Evolutionary conservation across 371 early-diverging fungal genomes (phyloP).

Genomic region (Syncephalis plumigaleata): DNA sequence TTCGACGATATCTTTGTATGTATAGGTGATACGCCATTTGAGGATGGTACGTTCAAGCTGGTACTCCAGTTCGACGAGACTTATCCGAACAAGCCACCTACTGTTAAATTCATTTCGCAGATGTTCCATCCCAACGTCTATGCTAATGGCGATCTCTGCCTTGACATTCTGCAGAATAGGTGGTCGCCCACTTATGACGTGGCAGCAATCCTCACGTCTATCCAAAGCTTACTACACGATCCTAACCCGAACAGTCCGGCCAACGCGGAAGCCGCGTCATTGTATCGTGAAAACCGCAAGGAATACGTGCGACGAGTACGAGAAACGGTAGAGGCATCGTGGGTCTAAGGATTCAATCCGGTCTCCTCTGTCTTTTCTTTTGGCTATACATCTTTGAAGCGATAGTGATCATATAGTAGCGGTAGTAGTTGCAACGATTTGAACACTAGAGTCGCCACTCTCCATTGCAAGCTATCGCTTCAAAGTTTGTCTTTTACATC

Average conservation of each 20-base stretch:
- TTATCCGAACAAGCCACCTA: conserved; percentile 98
- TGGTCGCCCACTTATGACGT: conserved; percentile 98
- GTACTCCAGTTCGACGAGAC: conserved; percentile 91
- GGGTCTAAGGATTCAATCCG: conserved; percentile 25
- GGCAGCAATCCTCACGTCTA: conserved; percentile 87
- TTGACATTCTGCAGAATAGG: conserved; percentile 97
- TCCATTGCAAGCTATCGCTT: no score
- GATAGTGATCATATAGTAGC: no score
- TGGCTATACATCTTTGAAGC: no score
- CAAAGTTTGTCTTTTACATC: no score
- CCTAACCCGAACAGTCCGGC: conserved; percentile 98
- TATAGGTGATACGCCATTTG: conserved; percentile 92
- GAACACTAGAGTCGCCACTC: no score
- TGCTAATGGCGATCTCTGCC: conserved; percentile 95
- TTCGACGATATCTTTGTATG: no score
- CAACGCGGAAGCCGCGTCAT: conserved; percentile 93
- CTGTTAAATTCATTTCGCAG: conserved; percentile 87
- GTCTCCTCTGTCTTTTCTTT: no score
- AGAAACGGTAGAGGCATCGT: conserved; percentile 86
- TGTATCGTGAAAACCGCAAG: conserved; percentile 84
- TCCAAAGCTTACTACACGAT: conserved; percentile 96
- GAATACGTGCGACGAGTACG: conserved; percentile 88
- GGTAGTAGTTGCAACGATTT: no score
- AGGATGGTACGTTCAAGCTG: conserved; percentile 98
- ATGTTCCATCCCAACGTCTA: conserved; percentile 99